A percentile compares a stretch with the other conserved stretches of the same genome.
Conservation (phyloP, 805 yeast genomes). For the Candida nemodendra region DNA sequence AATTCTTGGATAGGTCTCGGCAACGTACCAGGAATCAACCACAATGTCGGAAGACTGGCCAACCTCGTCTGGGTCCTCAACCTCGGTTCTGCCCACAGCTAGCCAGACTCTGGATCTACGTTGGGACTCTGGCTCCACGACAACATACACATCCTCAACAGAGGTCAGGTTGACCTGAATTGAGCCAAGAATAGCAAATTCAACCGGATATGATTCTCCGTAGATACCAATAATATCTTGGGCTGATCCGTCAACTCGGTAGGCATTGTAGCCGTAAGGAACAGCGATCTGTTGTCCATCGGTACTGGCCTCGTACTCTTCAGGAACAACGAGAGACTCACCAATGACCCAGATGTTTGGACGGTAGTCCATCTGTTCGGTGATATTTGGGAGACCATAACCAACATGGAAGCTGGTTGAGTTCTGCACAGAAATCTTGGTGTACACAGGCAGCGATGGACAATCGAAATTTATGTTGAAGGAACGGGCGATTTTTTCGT, state of each 20-base stretch:
- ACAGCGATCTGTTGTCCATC: conserved; percentile 1
- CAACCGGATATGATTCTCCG: background rate
- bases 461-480: conserved; percentile 4
- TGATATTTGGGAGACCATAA: conserved; percentile 2
- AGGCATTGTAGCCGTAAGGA: conserved; percentile 3
- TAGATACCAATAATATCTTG: background rate
- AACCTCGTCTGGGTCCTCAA: conserved; percentile 1
- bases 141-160: conserved; percentile 2
- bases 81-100: background rate
- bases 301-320: conserved; percentile 1
- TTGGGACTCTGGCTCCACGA: conserved; percentile 3
- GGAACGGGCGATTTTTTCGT: conserved; percentile 1
- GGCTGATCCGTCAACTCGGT: background rate
- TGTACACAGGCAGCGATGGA: conserved; percentile 3
- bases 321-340: conserved; percentile 2
- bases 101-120: conserved; percentile 4
- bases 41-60: background rate
- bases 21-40: conserved; percentile 2
- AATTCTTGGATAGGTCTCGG: conserved; percentile 3
- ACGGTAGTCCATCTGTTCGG: conserved; percentile 2
- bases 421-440: conserved; percentile 3
- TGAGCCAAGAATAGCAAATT: conserved; percentile 2
- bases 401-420: conserved; percentile 1
- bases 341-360: conserved; percentile 5
- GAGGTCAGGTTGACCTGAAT: background rate